Evolutionary conservation across 2,329 filamentous ascomycete species (phyloP), one percentile per base, ranked within the genome.

Genomic region (Arthrobotrys pseudoclavata): DNA sequence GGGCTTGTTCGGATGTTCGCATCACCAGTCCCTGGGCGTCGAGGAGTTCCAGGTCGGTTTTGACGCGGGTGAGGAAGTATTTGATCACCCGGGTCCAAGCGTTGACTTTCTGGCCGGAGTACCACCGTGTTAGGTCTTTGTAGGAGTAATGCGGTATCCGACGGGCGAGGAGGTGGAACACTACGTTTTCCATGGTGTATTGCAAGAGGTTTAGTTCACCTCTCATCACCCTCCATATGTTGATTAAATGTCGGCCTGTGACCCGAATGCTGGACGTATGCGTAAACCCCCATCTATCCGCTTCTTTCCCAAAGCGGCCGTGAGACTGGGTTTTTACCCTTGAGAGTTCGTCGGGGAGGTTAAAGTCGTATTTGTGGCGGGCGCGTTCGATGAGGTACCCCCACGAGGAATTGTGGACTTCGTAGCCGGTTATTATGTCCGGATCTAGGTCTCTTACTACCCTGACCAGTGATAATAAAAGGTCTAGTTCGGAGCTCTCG

Each of bases 181-280:
- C 92, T 3, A 98, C 93, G 81, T 97, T 97, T 83, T 98, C 96
- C 89, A 98, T 92, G 0, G 92, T 97, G 82, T 99, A 98, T 82
- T 97, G 94, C 10, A 97, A 87, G 29, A 99, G 85, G 80, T 94
- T 96, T 29, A 99, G 85, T 84, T 97, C 95, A n/a, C 91, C 89
- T 72, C 93, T 89, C 94, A 99, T 97, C 0, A 94, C 94, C 81
- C 95, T 89, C 94, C 96, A 98, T 53, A 98, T 92, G 81, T 98
- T 98, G 85, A 99, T 94, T 87, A 97, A 93, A 82, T 98, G 95
- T 78, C 96, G 88, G 4, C 96, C 96, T 0, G 94, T 97, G n/a
- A 99, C 89, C 70, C 90, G 90, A 80, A 98, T 94, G 1, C 93
- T 95, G 1, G 94, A 97, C 0, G 94, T 96, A 67, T 94, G 94